Evolutionary conservation across 1,139 yeast genomes (phyloP), one percentile per base, ranked within the genome.

Genomic region (Hansenula anomala): DNA sequence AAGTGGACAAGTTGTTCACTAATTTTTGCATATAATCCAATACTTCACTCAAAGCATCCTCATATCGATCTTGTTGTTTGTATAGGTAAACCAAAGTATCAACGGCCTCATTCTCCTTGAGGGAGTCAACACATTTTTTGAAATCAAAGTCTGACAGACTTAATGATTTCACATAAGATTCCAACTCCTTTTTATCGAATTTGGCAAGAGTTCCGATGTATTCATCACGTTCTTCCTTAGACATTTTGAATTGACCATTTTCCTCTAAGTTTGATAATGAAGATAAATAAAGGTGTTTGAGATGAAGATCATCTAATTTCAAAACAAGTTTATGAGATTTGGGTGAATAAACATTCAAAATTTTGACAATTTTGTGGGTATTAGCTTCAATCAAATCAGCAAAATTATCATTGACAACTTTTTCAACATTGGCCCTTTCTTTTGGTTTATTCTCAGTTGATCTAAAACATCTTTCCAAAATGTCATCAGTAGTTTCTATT

Each of bases 391-490:
- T 55, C 33, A 76, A 58, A 2, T 51, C 46, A 4, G 47, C 56
- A 48, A 77, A 75, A 40, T 75, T 61, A 0, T 51, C 46, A 30
- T 51, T 51, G 10, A 77, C 50, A 12, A 71, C 64, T 7, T 54
- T 42, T 7, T 65, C 54, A 29, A 77, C 48, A 18, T 63, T 60
- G 1, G 52, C 24, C 36, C 63, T 56, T 32, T 75, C 76, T 3
- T 55, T 43, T 0, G 60, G 50, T 9, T 55, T 50, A 30, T 53
- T 51, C 23, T 51, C 52, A 0, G 68, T 56, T 22, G 60, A 51
- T 26, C 51, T 46, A 46, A 72, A 67, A 29, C 77, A 68, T 30
- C 64, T 64, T 29, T 63, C 66, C 16, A 78, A 51, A 17, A 75
- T 60, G 13, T 48, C 52, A 33, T 47, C 51, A 6, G 52, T 55